Evolutionary conservation across 1,284 basidiomycete species (phyloP).

Genomic region (Ceratobasidium sp.): DNA sequence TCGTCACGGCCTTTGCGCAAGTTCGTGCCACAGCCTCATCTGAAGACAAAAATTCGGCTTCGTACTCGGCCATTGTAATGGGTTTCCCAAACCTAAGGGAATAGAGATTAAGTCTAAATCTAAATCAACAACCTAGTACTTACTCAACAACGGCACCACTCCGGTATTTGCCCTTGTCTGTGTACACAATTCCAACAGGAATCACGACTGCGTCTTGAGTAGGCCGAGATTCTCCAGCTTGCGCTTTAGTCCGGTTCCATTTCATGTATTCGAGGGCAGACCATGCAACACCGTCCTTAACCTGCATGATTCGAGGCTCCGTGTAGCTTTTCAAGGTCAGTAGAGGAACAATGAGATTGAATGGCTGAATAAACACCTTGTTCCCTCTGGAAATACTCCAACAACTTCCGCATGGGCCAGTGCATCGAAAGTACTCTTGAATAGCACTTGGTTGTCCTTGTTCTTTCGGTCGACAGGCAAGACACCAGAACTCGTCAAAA

Average conservation of each 20-base stretch:
- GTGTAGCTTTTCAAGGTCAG: slow-evolving; percentile 62
- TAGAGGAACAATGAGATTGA: neutral
- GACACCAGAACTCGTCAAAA: slow-evolving; percentile 91
- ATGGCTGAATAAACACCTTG: slow-evolving; percentile 42
- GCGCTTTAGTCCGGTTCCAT: slow-evolving; percentile 67
- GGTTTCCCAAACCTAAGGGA: slow-evolving; percentile 77
- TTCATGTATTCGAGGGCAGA: slow-evolving; percentile 91
- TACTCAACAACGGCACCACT: slow-evolving; percentile 66
- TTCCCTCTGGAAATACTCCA: slow-evolving; percentile 93
- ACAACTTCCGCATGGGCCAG: slow-evolving; percentile 82
- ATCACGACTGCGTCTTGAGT: slow-evolving; percentile 67
- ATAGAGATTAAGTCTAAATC: neutral
- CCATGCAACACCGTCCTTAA: slow-evolving; percentile 98
- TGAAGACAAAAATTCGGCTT: slow-evolving; percentile 77
- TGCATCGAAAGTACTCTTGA: slow-evolving; percentile 89
- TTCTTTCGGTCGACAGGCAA: slow-evolving; percentile 95
- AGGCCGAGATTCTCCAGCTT: slow-evolving; percentile 55
- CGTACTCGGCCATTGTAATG: slow-evolving; percentile 78
- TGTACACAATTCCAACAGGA: slow-evolving; percentile 91
- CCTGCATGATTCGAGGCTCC: slow-evolving; percentile 88
- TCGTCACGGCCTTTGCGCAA: slow-evolving; percentile 90
- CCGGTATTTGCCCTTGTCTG: slow-evolving; percentile 93
- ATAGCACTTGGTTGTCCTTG: slow-evolving; percentile 89
- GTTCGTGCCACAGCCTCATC: slow-evolving; percentile 74
- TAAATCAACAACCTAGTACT: slow-evolving; percentile 47